Evolutionary conservation across 31 red algal genomes (phyloP).

Genomic region (Odonthalia washingtoniensis): DNA sequence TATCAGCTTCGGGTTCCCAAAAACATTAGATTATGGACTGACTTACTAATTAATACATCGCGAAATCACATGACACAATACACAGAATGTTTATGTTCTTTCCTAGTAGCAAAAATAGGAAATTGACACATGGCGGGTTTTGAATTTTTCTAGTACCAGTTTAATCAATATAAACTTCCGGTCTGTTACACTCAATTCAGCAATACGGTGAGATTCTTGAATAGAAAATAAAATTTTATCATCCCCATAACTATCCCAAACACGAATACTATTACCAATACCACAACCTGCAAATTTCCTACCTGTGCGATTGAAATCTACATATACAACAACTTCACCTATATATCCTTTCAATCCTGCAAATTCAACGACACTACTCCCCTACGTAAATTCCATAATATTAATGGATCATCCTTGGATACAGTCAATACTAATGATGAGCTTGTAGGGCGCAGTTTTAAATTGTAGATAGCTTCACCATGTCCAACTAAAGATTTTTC

Average conservation of each 20-base stretch:
- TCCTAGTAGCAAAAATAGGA: slow-evolving; percentile 71
- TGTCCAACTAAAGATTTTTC: slow-evolving; percentile 80
- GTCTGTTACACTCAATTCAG: slow-evolving; percentile 62
- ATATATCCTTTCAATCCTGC: slow-evolving; percentile 87
- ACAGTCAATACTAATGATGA: slow-evolving; percentile 78
- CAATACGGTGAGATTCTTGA: slow-evolving; percentile 73
- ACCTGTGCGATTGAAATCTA: slow-evolving; percentile 75
- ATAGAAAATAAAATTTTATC: slow-evolving; percentile 60
- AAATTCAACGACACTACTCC: slow-evolving; percentile 84
- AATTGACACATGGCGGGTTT: slow-evolving; percentile 84
- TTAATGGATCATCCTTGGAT: slow-evolving; percentile 86
- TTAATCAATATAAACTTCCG: slow-evolving; percentile 66
- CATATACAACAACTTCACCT: slow-evolving; percentile 85
- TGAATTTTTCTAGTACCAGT: slow-evolving; percentile 56
- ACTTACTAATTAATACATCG: slow-evolving; percentile 89
- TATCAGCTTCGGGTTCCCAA: slow-evolving; percentile 77
- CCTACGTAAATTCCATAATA: slow-evolving; percentile 88
- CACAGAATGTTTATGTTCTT: slow-evolving; percentile 92
- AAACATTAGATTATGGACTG: slow-evolving; percentile 84
- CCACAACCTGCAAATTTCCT: slow-evolving; percentile 79
- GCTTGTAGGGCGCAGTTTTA: slow-evolving; percentile 76
- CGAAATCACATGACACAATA: slow-evolving; percentile 93
- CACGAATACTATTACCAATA: slow-evolving; percentile 84
- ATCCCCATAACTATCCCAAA: slow-evolving; percentile 75
- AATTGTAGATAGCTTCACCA: slow-evolving; percentile 81